Conservation (phyloP, 2,329 filamentous ascomycete genomes). For the Talaromyces sp. region DNA sequence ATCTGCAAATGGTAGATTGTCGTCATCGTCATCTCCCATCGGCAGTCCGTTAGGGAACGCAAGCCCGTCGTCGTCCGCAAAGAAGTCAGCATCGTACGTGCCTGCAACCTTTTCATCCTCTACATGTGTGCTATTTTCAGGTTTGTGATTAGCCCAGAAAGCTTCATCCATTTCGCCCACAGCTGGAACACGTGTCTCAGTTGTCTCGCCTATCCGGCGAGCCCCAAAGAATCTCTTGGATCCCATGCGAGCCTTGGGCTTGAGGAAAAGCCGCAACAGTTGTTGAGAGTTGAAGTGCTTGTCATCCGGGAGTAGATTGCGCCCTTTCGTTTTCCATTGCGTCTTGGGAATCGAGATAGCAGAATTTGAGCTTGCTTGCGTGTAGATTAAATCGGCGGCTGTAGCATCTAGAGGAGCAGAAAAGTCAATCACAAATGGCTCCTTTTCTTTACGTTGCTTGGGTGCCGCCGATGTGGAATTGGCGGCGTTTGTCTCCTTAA, state of each 20-base stretch:
- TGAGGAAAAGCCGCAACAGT: constrained; percentile 83
- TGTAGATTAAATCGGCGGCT: constrained; percentile 73
- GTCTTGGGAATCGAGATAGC: constrained; percentile 84
- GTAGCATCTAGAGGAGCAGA: constrained; percentile 64
- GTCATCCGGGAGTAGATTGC: constrained; percentile 91
- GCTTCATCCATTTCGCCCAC: constrained; percentile 86
- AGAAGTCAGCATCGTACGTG: constrained; percentile 96
- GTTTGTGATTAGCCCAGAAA: constrained; percentile 71
- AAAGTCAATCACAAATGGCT: constrained; percentile 94
- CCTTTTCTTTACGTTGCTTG: constrained; percentile 83
- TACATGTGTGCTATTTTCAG: constrained; percentile 49
- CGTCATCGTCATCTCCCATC: constrained; percentile 44
- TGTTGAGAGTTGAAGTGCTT: constrained; percentile 97
- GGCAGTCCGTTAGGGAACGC: constrained; percentile 44
- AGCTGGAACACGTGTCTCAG: constrained; percentile 50
- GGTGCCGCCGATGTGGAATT: constrained; percentile 38
- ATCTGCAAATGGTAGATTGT: constrained; percentile 46
- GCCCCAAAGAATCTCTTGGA: constrained; percentile 55
- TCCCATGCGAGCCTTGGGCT: constrained; percentile 82
- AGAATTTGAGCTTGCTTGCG: constrained; percentile 71
- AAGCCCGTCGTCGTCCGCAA: constrained; percentile 63
- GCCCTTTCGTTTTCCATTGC: constrained; percentile 90
- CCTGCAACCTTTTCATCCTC: constrained; percentile 57
- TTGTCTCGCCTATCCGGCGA: constrained; percentile 31
- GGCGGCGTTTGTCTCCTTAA: constrained; percentile 67